A percentile compares a stretch with the other conserved stretches of the same genome.
These are phyloP conservation scores for Verticillium nubilum DNA, from an alignment of 2,329 filamentous ascomycete species.

Conservation along the genomic window DNA sequence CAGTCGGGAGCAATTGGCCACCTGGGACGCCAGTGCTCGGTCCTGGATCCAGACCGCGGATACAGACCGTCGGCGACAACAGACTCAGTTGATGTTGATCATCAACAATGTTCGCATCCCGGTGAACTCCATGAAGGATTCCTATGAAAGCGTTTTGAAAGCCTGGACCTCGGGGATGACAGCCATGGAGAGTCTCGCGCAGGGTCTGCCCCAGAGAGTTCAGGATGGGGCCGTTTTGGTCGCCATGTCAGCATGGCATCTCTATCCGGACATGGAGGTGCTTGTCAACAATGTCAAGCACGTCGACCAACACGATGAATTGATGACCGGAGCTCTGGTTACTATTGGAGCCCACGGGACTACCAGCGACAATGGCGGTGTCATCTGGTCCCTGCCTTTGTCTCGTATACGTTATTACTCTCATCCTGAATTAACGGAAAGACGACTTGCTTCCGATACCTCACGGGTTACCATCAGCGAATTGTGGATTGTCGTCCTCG, in stretches of 20 bases:
- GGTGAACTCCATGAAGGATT: not conserved
- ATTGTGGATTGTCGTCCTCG: not conserved
- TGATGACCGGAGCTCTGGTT: not conserved
- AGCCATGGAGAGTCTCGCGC: not conserved
- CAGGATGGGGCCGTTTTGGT: not conserved
- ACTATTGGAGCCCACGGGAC: not conserved
- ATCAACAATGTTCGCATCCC: not conserved
- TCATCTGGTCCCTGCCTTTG: not conserved
- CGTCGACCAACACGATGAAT: not conserved
- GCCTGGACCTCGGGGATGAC: not conserved
- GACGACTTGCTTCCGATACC: not conserved
- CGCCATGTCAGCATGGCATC: not conserved
- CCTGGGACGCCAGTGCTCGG: constrained; percentile 30
- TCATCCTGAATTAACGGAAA: not conserved
- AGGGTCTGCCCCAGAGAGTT: not conserved
- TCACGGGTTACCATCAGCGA: not conserved
- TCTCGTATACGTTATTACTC: not conserved
- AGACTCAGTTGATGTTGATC: constrained; percentile 1
- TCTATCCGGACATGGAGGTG: not conserved
- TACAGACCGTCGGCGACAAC: not conserved
- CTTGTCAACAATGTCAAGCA: not conserved
- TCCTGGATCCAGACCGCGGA: constrained; percentile 24
- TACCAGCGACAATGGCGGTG: not conserved
- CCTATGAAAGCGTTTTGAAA: not conserved
- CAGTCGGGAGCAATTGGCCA: constrained; percentile 12